Conservation (phyloP, 768 basidiomycete genomes). For the Rhodosporidiobolus sp. region DNA sequence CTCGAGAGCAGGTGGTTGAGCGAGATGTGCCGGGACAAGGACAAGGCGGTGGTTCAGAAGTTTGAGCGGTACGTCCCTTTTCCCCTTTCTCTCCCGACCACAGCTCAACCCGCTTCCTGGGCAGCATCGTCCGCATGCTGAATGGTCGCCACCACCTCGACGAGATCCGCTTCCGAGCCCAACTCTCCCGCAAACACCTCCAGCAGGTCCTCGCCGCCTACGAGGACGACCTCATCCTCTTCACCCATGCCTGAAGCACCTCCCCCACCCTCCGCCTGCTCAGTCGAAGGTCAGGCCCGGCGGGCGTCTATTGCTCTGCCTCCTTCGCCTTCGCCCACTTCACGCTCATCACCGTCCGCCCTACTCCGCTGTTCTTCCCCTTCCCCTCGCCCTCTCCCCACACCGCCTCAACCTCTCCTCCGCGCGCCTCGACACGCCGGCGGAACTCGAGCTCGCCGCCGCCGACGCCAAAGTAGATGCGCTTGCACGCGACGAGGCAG, state of each 20-base stretch:
- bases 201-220: slow-evolving; percentile 79
- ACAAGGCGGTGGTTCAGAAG: slow-evolving; percentile 62
- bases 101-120: not conserved
- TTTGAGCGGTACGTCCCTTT: slow-evolving; percentile 64
- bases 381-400: slow-evolving; percentile 44
- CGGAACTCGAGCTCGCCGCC: slow-evolving; percentile 77
- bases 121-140: slow-evolving; percentile 85
- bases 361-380: slow-evolving; percentile 58
- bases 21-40: slow-evolving; percentile 85
- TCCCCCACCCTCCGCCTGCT: too few species aligned
- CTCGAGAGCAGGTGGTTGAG: slow-evolving; percentile 76
- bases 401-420: slow-evolving; percentile 59
- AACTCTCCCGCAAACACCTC: slow-evolving; percentile 77
- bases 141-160: slow-evolving; percentile 89
- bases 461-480: slow-evolving; percentile 92
- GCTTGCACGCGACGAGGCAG: slow-evolving; percentile 83
- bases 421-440: slow-evolving; percentile 54
- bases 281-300: too few species aligned
- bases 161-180: slow-evolving; percentile 85
- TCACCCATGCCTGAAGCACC: slow-evolving; percentile 32
- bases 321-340: slow-evolving; percentile 52
- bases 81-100: not conserved
- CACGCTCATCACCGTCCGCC: slow-evolving; percentile 66
- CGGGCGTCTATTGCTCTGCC: not conserved
- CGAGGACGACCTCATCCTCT: slow-evolving; percentile 68